phyloP scores from a whole-genome alignment of 352 stramenopile genomes.

The Globisporangium iwayamae region DNA sequence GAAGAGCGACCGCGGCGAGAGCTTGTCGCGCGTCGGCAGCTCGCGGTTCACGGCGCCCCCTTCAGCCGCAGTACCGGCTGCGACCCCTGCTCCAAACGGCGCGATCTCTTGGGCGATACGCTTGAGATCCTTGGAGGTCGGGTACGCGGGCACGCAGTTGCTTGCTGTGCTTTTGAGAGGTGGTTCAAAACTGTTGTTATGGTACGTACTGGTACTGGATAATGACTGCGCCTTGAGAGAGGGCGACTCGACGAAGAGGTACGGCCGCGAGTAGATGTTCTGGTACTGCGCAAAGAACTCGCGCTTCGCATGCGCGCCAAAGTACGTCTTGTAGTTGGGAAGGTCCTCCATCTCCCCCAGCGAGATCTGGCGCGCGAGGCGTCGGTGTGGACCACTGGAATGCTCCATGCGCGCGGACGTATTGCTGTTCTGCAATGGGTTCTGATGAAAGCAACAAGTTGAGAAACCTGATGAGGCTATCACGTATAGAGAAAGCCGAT shows the following conservation, averaged over 20 bases:
- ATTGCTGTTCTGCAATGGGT: background rate
- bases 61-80: constrained; percentile 1
- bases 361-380: constrained; percentile 28
- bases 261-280: constrained; percentile 56
- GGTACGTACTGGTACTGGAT: background rate
- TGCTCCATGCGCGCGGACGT: background rate
- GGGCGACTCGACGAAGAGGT: constrained; percentile 48
- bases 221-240: background rate
- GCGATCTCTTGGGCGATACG: constrained; percentile 28
- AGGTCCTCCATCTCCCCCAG: constrained; percentile 38
- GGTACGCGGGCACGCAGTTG: constrained; percentile 39
- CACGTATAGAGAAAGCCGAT: too few species aligned
- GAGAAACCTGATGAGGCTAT: too few species aligned
- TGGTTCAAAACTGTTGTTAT: background rate
- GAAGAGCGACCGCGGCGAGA: constrained; percentile 66
- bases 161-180: constrained; percentile 13
- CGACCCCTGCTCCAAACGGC: constrained; percentile 13
- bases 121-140: constrained; percentile 37
- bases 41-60: constrained; percentile 12
- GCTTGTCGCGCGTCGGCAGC: constrained; percentile 35
- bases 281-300: constrained; percentile 66
- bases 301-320: constrained; percentile 47
- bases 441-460: background rate
- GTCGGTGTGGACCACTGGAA: constrained; percentile 7
- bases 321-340: constrained; percentile 52